These are phyloP conservation scores for Trichomonas tenax DNA, from an alignment of 208 protist genomes.

Conservation along the genomic window DNA sequence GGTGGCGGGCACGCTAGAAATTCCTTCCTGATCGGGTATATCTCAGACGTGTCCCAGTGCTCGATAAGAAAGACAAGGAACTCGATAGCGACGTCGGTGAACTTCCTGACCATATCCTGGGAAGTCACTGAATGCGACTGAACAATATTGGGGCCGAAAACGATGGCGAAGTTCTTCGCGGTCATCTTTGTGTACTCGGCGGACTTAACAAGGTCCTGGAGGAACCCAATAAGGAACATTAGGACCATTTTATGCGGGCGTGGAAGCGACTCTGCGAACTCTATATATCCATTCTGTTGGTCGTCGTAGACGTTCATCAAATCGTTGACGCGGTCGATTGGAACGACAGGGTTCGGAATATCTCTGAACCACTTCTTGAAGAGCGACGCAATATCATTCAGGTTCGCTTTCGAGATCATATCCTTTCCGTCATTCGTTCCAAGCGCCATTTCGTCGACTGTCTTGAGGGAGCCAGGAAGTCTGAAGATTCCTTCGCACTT, in stretches of 20 bases:
- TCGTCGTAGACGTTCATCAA: background rate
- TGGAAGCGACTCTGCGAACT: background rate
- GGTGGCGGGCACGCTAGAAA: background rate
- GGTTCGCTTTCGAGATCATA: background rate
- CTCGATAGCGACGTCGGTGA: background rate
- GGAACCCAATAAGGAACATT: background rate
- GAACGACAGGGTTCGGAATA: background rate
- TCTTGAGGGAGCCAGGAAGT: background rate
- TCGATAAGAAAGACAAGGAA: background rate
- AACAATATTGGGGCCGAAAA: slow-evolving; percentile 9
- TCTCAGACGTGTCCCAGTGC: background rate
- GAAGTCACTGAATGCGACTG: background rate
- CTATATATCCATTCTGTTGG: background rate
- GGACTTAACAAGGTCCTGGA: background rate
- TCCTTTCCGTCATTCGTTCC: background rate
- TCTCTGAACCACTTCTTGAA: background rate
- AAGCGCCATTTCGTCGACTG: background rate
- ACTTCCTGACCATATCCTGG: background rate
- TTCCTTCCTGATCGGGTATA: background rate
- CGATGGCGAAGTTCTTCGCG: background rate
- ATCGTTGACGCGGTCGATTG: background rate
- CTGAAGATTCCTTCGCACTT: background rate
- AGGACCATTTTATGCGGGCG: background rate
- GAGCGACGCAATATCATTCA: background rate
- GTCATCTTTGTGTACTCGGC: background rate